Conservation (phyloP, 1,139 yeast species). For the Blastobotrys capitulatus region DNA sequence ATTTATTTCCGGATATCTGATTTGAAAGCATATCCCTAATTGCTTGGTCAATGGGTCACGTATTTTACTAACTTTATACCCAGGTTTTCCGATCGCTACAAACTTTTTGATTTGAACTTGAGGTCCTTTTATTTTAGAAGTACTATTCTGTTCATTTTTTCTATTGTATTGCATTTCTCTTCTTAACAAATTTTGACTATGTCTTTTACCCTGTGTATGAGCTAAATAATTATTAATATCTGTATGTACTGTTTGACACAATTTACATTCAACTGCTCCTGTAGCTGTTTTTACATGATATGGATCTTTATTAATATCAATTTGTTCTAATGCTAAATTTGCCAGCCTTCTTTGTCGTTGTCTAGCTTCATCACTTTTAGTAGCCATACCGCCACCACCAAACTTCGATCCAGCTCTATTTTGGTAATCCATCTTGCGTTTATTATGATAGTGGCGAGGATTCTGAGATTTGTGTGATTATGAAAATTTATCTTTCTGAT, state of each 20-base stretch:
- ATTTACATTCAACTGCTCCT: conserved; percentile 68
- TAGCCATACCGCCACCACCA: conserved; percentile 67
- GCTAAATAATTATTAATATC: conserved; percentile 72
- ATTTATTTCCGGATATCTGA: conserved; percentile 50
- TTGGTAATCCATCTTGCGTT: conserved; percentile 46
- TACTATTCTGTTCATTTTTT: conserved; percentile 12
- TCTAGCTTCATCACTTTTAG: conserved; percentile 57
- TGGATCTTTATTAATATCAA: conserved; percentile 67
- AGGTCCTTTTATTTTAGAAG: conserved; percentile 10
- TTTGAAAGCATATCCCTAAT: conserved; percentile 56
- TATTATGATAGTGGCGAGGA: background rate
- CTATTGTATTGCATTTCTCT: conserved; percentile 38
- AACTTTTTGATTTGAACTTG: conserved; percentile 40
- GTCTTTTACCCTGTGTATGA: conserved; percentile 76
- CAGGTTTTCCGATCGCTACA: conserved; percentile 71
- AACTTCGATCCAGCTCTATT: conserved; percentile 52
- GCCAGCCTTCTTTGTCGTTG: conserved; percentile 60
- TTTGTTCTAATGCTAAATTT: conserved; percentile 56
- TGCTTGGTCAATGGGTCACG: conserved; percentile 53
- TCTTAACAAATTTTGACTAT: conserved; percentile 59
- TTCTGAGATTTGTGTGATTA: too few relatives aligned
- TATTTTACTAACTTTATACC: conserved; percentile 59
- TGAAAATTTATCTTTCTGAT: too few relatives aligned
- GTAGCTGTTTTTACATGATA: conserved; percentile 69
- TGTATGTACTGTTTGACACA: conserved; percentile 71